Evolutionary conservation across 2,329 filamentous ascomycete genomes (phyloP).

Genomic region (Talaromyces amestolkiae): DNA sequence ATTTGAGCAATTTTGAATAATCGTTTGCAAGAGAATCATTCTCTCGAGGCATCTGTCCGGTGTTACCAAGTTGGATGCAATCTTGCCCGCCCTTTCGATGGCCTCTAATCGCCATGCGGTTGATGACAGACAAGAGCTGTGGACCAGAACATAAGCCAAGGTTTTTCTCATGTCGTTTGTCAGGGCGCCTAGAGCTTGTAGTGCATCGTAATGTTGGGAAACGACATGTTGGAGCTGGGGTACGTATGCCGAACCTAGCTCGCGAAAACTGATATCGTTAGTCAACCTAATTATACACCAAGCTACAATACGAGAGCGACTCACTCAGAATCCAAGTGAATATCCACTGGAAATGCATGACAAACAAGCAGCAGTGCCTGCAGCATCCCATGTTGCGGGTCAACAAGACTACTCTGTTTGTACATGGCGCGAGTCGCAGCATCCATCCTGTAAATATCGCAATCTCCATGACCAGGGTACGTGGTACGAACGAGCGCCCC

Average conservation of each 20-base stretch:
- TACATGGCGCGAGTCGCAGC: conserved; percentile 2
- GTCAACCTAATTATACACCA: neutral
- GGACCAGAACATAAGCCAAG: conserved; percentile 2
- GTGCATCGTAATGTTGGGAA: conserved; percentile 1
- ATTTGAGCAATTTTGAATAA: neutral
- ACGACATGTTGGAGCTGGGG: conserved; percentile 9
- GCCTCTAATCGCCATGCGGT: neutral
- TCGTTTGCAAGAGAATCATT: conserved; percentile 6
- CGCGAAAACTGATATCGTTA: neutral
- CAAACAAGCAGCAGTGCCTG: conserved; percentile 15
- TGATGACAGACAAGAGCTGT: conserved; percentile 3
- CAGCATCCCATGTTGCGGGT: conserved; percentile 2
- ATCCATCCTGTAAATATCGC: conserved; percentile 4
- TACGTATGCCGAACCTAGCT: conserved; percentile 3
- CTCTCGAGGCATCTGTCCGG: conserved; percentile 6
- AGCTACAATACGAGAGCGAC: neutral
- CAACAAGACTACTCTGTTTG: neutral
- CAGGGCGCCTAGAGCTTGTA: neutral
- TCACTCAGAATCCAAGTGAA: conserved; percentile 6
- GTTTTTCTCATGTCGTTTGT: neutral
- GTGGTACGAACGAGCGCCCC: neutral
- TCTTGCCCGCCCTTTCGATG: conserved; percentile 9
- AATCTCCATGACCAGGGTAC: neutral
- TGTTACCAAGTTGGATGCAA: neutral
- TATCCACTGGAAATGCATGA: conserved; percentile 15